phyloP scores from a whole-genome alignment of 805 yeast genomes.

The Pichia pseudocactophila region DNA sequence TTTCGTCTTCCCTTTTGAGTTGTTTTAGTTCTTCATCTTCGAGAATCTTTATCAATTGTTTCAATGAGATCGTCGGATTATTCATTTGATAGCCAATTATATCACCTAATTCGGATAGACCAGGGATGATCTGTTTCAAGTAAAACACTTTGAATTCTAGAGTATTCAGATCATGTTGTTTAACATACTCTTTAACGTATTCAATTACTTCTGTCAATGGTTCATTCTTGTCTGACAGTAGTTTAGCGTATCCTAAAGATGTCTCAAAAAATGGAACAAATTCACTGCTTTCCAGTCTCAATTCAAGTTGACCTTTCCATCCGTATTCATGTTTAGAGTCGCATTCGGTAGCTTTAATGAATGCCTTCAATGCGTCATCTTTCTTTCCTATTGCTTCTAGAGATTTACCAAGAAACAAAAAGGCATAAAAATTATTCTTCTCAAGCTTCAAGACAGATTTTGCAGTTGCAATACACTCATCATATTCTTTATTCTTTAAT shows the following conservation, averaged over 20 bases:
- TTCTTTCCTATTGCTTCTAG: slow-evolving; percentile 36
- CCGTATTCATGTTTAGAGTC: slow-evolving; percentile 50
- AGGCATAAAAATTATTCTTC: slow-evolving; percentile 52
- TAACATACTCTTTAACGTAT: slow-evolving; percentile 39
- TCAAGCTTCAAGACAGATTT: slow-evolving; percentile 43
- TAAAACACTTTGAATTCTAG: slow-evolving; percentile 35
- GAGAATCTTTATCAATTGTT: slow-evolving; percentile 34
- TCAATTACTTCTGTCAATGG: slow-evolving; percentile 40
- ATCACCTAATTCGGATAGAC: slow-evolving; percentile 41
- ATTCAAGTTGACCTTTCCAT: slow-evolving; percentile 71
- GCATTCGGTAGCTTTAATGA: slow-evolving; percentile 40
- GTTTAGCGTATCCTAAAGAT: slow-evolving; percentile 35
- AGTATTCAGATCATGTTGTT: slow-evolving; percentile 13
- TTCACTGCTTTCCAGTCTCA: slow-evolving; percentile 32
- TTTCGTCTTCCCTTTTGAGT: slow-evolving; percentile 34
- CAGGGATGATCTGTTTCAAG: slow-evolving; percentile 46
- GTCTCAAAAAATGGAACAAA: slow-evolving; percentile 38
- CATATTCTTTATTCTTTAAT: slow-evolving; percentile 4
- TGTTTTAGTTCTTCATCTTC: slow-evolving; percentile 32
- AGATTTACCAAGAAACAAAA: slow-evolving; percentile 65
- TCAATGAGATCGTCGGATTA: slow-evolving; percentile 37
- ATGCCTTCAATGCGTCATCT: slow-evolving; percentile 34
- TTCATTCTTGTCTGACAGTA: slow-evolving; percentile 34
- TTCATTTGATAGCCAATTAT: slow-evolving; percentile 40
- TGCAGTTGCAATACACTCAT: slow-evolving; percentile 4